A percentile compares a stretch with the other conserved stretches of the same genome.
Evolutionary conservation across 805 yeast species (phyloP).

Genomic region (Starmerella stellata): DNA sequence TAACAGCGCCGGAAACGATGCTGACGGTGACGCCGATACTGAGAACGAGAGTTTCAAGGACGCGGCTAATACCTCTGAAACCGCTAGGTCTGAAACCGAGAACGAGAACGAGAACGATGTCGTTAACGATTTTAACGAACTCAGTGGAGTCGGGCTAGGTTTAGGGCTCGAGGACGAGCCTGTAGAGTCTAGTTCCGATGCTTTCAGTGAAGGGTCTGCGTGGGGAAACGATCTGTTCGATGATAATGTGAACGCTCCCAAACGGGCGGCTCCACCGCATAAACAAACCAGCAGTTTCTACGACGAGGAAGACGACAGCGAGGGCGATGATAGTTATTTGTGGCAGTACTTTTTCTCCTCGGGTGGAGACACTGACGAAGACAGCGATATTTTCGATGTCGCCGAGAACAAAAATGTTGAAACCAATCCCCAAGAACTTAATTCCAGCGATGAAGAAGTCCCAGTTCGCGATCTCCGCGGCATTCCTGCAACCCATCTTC

Average conservation of each 20-base stretch:
- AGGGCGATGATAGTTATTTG: constrained; percentile 36
- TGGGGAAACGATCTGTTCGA: constrained; percentile 18
- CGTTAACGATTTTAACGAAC: background rate
- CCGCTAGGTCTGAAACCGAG: background rate
- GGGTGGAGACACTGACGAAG: constrained; percentile 20
- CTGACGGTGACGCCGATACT: background rate
- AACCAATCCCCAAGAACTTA: constrained; percentile 2
- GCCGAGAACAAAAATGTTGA: constrained; percentile 14
- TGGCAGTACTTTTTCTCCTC: constrained; percentile 57
- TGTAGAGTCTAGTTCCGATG: constrained; percentile 1
- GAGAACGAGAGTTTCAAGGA: background rate
- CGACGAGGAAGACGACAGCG: constrained; percentile 2
- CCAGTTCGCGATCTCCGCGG: background rate
- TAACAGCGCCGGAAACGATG: no score
- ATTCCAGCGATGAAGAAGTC: background rate
- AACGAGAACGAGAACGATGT: background rate
- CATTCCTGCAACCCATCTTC: constrained; percentile 6
- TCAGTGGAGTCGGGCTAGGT: background rate
- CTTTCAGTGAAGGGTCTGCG: constrained; percentile 12
- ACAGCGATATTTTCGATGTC: constrained; percentile 17
- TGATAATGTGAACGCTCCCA: constrained; percentile 12
- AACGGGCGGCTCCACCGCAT: background rate
- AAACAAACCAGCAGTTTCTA: constrained; percentile 3
- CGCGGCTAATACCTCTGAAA: background rate
- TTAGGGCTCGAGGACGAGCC: background rate